Evolutionary conservation across 192 early-diverging fungal species (phyloP).

Genomic region (Gamsiella multidivaricata): DNA sequence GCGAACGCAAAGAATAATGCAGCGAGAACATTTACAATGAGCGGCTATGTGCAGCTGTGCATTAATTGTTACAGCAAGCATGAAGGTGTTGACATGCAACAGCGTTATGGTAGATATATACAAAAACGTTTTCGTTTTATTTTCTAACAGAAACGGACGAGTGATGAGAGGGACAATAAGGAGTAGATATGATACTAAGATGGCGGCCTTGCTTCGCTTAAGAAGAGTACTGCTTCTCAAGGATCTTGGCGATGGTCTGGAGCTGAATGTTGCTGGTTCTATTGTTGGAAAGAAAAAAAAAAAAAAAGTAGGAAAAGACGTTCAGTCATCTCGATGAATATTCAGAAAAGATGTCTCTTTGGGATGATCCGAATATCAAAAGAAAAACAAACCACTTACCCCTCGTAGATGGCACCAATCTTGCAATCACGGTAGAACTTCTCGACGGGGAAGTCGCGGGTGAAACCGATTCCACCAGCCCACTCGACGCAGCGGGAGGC

Average conservation of each 20-base stretch:
- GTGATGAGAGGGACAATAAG: background rate
- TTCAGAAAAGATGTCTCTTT: background rate
- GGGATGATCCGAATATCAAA: background rate
- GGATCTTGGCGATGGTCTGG: slow-evolving; percentile 84
- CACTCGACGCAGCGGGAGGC: slow-evolving; percentile 94
- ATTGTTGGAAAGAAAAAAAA: slow-evolving; percentile 7
- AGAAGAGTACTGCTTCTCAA: slow-evolving; percentile 55
- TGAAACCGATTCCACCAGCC: slow-evolving; percentile 98
- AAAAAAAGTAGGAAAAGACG: background rate
- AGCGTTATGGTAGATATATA: no score
- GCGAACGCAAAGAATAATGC: no score
- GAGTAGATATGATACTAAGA: slow-evolving; percentile 10
- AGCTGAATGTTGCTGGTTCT: slow-evolving; percentile 96
- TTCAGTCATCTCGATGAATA: background rate
- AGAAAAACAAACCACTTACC: slow-evolving; percentile 28
- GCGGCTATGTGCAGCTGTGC: no score
- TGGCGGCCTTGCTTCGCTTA: background rate
- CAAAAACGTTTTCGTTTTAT: no score
- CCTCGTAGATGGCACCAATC: slow-evolving; percentile 97
- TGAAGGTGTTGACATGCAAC: no score
- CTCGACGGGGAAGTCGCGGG: slow-evolving; percentile 88
- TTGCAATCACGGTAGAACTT: slow-evolving; percentile 97
- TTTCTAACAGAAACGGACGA: background rate
- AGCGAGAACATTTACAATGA: no score
- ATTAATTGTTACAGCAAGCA: no score